These are phyloP conservation scores for Fusarium armeniacum DNA, from an alignment of 2,329 filamentous ascomycete species.

Conservation along the genomic window DNA sequence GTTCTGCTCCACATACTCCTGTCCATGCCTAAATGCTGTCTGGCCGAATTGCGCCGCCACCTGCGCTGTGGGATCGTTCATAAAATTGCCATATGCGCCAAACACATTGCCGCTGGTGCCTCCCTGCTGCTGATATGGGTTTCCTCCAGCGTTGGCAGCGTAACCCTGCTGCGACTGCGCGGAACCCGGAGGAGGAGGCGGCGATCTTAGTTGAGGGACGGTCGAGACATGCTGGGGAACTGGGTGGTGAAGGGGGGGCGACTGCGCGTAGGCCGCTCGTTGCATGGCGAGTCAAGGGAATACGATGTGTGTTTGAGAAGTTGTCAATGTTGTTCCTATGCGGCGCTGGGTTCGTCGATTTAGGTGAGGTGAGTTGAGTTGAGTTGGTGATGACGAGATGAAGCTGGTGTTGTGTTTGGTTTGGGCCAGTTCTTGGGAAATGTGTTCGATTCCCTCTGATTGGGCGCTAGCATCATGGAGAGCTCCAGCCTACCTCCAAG, in stretches of 20 bases:
- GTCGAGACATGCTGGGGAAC: conserved; percentile 99
- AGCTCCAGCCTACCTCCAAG: conserved; percentile 28
- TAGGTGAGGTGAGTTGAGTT: conserved; percentile 15
- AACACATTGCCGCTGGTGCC: conserved; percentile 68
- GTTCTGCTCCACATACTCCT: conserved; percentile 96
- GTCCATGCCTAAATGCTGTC: conserved; percentile 89
- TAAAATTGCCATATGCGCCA: conserved; percentile 88
- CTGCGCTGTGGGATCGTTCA: conserved; percentile 94
- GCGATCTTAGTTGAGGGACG: conserved; percentile 95
- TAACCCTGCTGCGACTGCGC: conserved; percentile 76
- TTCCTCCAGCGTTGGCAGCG: conserved; percentile 77
- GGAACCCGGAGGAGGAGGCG: conserved; percentile 81
- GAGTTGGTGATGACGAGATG: conserved; percentile 38
- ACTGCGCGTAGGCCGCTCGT: conserved; percentile 85
- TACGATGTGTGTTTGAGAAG: background rate
- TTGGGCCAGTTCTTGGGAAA: conserved; percentile 50
- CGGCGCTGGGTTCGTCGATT: background rate
- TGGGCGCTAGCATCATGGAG: conserved; percentile 49
- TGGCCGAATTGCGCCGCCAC: conserved; percentile 95
- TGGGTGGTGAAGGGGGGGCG: conserved; percentile 94
- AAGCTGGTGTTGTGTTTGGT: conserved; percentile 50
- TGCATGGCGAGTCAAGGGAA: conserved; percentile 74
- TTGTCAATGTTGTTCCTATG: background rate
- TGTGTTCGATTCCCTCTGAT: conserved; percentile 54
- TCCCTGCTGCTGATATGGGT: conserved; percentile 79